These are phyloP conservation scores for Skeletonema grethae DNA, from an alignment of 108 stramenopile species.

Conservation along the genomic window DNA sequence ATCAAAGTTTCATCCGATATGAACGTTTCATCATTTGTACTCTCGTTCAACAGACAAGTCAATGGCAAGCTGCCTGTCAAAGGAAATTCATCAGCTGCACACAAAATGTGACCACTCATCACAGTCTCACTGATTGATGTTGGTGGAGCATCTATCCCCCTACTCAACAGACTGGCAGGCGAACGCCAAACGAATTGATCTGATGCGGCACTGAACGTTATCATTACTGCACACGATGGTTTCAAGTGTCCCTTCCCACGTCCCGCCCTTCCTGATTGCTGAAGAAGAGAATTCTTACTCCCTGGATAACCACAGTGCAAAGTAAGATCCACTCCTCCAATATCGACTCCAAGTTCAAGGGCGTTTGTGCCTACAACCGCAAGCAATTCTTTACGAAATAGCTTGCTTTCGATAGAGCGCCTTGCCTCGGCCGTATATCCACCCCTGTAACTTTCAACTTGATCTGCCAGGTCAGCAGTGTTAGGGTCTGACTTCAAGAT, in stretches of 20 bases:
- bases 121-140: constrained; percentile 77
- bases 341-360: constrained; percentile 95
- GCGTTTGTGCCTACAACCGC: constrained; percentile 93
- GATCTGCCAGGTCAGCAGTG: constrained; percentile 50
- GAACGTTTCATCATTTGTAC: constrained; percentile 4
- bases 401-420: constrained; percentile 83
- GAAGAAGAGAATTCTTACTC: constrained; percentile 70
- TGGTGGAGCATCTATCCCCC: constrained; percentile 75
- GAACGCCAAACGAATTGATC: constrained; percentile 87
- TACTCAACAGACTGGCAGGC: constrained; percentile 70
- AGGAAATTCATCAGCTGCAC: constrained; percentile 90
- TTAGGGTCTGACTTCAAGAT: constrained; percentile 51
- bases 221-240: constrained; percentile 82
- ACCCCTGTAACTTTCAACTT: constrained; percentile 92
- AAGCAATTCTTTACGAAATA: constrained; percentile 85
- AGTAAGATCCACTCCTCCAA: constrained; percentile 93
- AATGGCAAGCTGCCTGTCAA: constrained; percentile 54
- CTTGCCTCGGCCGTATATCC: constrained; percentile 90
- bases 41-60: constrained; percentile 36
- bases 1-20: constrained; percentile 60
- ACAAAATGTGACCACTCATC: constrained; percentile 87
- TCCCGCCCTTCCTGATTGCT: constrained; percentile 96
- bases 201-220: constrained; percentile 86
- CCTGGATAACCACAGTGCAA: constrained; percentile 93
- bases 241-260: constrained; percentile 55